Evolutionary conservation across 805 yeast genomes (phyloP).

Genomic region (Ogataea nonfermentans): DNA sequence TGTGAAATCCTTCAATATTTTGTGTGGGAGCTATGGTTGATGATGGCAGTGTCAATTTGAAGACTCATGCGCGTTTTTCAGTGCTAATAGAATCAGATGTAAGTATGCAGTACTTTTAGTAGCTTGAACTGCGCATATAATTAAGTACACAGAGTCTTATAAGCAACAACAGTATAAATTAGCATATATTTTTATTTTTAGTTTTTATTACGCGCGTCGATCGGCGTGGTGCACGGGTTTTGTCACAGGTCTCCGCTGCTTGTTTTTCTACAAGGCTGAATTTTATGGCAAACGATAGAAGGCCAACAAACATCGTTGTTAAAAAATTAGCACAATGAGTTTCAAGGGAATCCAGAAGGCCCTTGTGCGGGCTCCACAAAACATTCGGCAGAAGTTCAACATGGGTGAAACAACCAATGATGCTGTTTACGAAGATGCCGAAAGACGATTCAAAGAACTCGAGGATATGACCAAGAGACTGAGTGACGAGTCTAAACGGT

Average conservation of each 20-base stretch:
- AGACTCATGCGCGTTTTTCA: not conserved
- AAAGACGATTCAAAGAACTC: constrained; percentile 89
- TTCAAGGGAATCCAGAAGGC: constrained; percentile 85
- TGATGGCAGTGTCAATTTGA: no score
- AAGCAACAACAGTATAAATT: constrained; percentile 7
- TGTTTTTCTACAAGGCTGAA: not conserved
- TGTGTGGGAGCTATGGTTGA: no score
- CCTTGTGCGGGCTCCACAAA: constrained; percentile 85
- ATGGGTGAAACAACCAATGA: constrained; percentile 81
- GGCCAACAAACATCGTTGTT: not conserved
- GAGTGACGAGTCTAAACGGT: constrained; percentile 85
- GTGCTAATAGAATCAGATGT: not conserved
- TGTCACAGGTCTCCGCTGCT: not conserved
- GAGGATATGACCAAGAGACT: constrained; percentile 87
- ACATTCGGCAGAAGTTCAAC: constrained; percentile 83
- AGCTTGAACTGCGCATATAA: not conserved
- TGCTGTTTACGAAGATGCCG: constrained; percentile 92
- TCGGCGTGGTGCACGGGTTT: constrained; percentile 11
- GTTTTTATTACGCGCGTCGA: constrained; percentile 6
- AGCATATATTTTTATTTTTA: constrained; percentile 8
- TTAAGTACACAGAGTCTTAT: not conserved
- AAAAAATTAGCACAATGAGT: constrained; percentile 55
- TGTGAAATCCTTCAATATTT: not conserved
- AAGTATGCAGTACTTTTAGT: not conserved
- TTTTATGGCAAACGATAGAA: constrained; percentile 2